These are phyloP conservation scores for Suillus subluteus DNA, from an alignment of 768 basidiomycete genomes.

Conservation along the genomic window DNA sequence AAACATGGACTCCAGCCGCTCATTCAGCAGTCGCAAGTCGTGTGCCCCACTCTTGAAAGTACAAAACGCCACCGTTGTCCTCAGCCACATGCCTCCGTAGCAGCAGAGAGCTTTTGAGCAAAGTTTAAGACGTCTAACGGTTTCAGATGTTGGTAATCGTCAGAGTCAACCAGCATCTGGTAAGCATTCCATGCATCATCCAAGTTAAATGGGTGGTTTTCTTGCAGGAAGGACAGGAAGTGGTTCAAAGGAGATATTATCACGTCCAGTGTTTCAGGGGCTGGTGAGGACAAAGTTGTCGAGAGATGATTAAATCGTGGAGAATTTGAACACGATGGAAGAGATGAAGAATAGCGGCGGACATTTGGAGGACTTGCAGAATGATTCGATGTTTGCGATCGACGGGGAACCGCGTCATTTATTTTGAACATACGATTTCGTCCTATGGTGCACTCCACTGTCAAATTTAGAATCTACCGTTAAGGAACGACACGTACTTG, in stretches of 20 bases:
- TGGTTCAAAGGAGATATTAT: constrained; percentile 9
- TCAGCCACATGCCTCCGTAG: constrained; percentile 21
- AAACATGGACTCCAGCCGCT: constrained; percentile 29
- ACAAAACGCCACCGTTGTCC: constrained; percentile 21
- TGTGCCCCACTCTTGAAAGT: constrained; percentile 39
- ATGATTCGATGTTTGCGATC: constrained; percentile 21
- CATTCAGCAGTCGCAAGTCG: constrained; percentile 40
- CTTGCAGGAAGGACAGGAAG: constrained; percentile 26
- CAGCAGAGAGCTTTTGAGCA: constrained; percentile 26
- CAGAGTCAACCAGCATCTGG: constrained; percentile 15
- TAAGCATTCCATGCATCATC: constrained; percentile 47
- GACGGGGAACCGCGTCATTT: constrained; percentile 36
- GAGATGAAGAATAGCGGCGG: constrained; percentile 29
- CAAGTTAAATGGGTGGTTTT: constrained; percentile 32
- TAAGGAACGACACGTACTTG: constrained; percentile 41
- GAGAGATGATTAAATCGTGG: constrained; percentile 18
- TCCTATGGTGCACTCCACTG: constrained; percentile 20
- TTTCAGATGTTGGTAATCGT: constrained; percentile 2
- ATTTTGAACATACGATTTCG: constrained; percentile 42
- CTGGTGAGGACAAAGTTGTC: constrained; percentile 6
- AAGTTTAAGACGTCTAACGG: constrained; percentile 30
- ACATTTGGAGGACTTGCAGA: constrained; percentile 20
- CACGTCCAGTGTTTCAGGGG: constrained; percentile 14
- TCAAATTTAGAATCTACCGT: not conserved
- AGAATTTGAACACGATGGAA: constrained; percentile 16